Conservation (phyloP, 1,284 basidiomycete genomes). For the Boletus semigastroideus region DNA sequence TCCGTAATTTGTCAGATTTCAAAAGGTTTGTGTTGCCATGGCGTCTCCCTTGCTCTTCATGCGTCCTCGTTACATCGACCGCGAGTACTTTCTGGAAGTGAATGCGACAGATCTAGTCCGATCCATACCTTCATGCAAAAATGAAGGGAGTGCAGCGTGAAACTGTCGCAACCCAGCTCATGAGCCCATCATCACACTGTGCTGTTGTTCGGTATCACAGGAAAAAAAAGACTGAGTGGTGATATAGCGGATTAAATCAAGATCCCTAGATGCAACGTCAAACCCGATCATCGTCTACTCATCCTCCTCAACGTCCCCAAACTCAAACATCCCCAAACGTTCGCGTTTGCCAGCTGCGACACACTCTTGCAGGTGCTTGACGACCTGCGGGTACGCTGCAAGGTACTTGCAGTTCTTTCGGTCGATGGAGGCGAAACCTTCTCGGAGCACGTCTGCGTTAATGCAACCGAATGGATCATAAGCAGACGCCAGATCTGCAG, state of each 20-base stretch:
- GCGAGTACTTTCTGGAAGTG: no score
- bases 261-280: constrained; percentile 11
- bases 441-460: constrained; percentile 80
- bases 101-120: no score
- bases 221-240: constrained; percentile 1
- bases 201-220: neutral
- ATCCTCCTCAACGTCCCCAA: constrained; percentile 80
- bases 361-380: constrained; percentile 66
- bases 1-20: no score
- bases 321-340: constrained; percentile 85
- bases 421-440: constrained; percentile 79
- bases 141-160: no score
- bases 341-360: constrained; percentile 70
- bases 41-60: no score
- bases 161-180: constrained; percentile 1
- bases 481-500: constrained; percentile 65
- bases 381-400: constrained; percentile 65
- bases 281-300: constrained; percentile 31
- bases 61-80: no score
- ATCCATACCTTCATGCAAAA: no score
- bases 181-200: neutral
- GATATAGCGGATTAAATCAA: constrained; percentile 18
- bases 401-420: constrained; percentile 77
- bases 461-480: constrained; percentile 75
- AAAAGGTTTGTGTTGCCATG: no score